Evolutionary conservation across 768 basidiomycete genomes (phyloP).

Genomic region (Suillus cothurnatus): DNA sequence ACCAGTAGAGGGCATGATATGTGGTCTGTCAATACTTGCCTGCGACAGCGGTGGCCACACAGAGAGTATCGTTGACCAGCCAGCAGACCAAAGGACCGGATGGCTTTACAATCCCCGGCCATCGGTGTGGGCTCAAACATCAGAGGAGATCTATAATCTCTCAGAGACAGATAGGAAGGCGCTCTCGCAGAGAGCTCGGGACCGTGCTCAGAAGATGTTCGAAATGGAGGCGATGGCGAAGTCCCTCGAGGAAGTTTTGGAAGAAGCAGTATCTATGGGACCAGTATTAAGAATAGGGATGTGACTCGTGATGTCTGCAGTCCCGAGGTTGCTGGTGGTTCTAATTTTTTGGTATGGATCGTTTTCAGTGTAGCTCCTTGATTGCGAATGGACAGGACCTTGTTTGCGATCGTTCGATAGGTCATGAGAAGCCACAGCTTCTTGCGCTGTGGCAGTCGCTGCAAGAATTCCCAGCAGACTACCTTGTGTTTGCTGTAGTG

Average conservation of each 20-base stretch:
- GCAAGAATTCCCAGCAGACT: not conserved
- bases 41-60: slow-evolving; percentile 88
- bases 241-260: slow-evolving; percentile 56
- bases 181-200: slow-evolving; percentile 57
- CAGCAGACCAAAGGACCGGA: slow-evolving; percentile 60
- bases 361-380: slow-evolving; percentile 14
- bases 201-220: slow-evolving; percentile 67
- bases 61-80: slow-evolving; percentile 70
- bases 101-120: slow-evolving; percentile 70
- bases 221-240: slow-evolving; percentile 76
- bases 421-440: not conserved
- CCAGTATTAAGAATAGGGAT: slow-evolving; percentile 22
- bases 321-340: slow-evolving; percentile 28
- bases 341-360: slow-evolving; percentile 22
- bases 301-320: slow-evolving; percentile 11
- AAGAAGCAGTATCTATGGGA: slow-evolving; percentile 60
- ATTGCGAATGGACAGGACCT: not conserved
- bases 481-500: not conserved
- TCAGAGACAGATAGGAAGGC: slow-evolving; percentile 40
- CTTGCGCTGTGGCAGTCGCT: not conserved
- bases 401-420: too few species aligned
- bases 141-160: slow-evolving; percentile 60
- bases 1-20: slow-evolving; percentile 93
- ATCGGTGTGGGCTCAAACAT: slow-evolving; percentile 68
- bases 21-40: slow-evolving; percentile 87